Conservation (phyloP, 2,329 filamentous ascomycete species). For the Neofusicoccum ribis region DNA sequence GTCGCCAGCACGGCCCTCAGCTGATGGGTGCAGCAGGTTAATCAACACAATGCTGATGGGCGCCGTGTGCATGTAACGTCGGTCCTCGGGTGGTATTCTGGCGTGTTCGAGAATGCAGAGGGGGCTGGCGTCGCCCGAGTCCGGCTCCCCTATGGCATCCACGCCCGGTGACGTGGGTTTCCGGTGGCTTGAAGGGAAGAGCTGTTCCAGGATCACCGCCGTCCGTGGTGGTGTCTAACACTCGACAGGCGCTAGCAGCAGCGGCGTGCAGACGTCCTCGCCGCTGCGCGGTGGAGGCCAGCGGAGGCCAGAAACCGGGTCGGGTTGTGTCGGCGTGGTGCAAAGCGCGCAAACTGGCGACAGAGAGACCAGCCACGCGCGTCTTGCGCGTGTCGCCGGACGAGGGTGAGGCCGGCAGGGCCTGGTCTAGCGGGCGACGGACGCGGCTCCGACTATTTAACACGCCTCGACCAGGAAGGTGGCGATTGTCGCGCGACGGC, state of each 20-base stretch:
- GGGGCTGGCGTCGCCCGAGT: conserved; percentile 10
- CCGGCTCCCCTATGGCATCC: background rate
- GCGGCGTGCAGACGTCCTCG: background rate
- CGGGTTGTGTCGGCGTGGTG: background rate
- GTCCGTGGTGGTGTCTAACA: background rate
- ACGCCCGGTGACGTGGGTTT: conserved; percentile 1
- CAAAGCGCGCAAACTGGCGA: background rate
- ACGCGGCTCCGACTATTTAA: conserved; percentile 9
- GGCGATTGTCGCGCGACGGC: conserved; percentile 2
- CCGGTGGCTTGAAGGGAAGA: conserved; percentile 4
- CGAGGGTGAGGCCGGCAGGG: background rate
- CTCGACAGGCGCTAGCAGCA: background rate
- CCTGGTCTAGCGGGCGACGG: background rate
- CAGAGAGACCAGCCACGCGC: background rate
- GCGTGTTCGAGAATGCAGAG: background rate
- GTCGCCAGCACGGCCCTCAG: background rate
- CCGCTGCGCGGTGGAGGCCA: background rate
- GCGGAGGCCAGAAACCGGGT: background rate
- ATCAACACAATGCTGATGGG: background rate
- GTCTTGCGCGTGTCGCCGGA: background rate
- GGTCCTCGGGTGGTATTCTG: background rate
- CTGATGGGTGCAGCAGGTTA: conserved; percentile 1
- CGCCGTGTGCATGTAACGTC: background rate
- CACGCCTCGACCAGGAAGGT: background rate
- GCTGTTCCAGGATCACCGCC: background rate